These are phyloP conservation scores for Blastomyces silverae DNA, from an alignment of 2,329 filamentous ascomycete genomes.

Conservation along the genomic window DNA sequence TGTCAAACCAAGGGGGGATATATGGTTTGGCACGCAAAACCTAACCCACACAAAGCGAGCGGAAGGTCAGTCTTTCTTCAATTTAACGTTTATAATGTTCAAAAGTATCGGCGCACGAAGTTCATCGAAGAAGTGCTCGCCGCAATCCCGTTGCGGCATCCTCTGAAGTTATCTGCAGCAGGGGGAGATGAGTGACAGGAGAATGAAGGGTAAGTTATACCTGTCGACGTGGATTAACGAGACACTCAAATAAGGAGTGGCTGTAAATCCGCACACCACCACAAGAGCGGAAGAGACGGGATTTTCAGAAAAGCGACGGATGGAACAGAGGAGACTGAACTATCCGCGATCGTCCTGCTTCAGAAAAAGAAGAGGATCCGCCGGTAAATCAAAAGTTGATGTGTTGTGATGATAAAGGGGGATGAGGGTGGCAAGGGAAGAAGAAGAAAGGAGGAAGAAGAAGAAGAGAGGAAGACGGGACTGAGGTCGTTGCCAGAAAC, in stretches of 20 bases:
- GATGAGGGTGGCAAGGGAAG: conserved; percentile 15
- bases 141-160: background rate
- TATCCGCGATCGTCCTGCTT: conserved; percentile 25
- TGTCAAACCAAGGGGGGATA: background rate
- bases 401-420: conserved; percentile 12
- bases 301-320: conserved; percentile 18
- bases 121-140: background rate
- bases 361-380: conserved; percentile 23
- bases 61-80: background rate
- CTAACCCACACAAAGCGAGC: conserved; percentile 5
- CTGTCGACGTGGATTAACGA: conserved; percentile 9
- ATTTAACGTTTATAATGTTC: background rate
- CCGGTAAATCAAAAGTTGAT: conserved; percentile 17
- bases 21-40: conserved; percentile 7
- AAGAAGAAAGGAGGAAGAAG: conserved; percentile 14
- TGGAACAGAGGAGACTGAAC: conserved; percentile 20
- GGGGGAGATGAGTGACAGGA: background rate
- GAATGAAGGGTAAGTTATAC: conserved; percentile 8
- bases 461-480: conserved; percentile 3
- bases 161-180: background rate
- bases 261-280: conserved; percentile 17
- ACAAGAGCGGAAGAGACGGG: conserved; percentile 15
- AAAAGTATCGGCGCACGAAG: background rate
- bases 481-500: conserved; percentile 1
- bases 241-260: conserved; percentile 15